phyloP scores from a whole-genome alignment of 305 asterid genomes.

The Fraxinus ornus region DNA sequence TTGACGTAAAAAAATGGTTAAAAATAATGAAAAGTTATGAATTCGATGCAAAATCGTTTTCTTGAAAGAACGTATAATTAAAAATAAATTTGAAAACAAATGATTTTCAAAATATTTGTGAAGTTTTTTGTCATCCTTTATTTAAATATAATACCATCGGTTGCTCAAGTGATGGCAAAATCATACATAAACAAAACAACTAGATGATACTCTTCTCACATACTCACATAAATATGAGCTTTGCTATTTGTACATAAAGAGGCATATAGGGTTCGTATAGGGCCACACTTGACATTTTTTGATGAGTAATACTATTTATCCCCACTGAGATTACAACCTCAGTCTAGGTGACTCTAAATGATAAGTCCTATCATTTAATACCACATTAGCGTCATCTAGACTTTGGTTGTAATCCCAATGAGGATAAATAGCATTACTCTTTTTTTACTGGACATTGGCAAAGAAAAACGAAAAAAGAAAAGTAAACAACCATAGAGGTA shows the following conservation, averaged over 20 bases:
- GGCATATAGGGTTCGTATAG: background rate
- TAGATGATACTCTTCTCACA: background rate
- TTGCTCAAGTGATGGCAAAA: background rate
- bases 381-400: too few species aligned
- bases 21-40: too few species aligned
- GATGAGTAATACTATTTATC: too few species aligned
- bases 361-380: too few species aligned
- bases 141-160: background rate
- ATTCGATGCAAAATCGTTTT: background rate
- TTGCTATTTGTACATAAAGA: background rate
- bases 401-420: too few species aligned
- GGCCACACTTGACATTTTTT: too few species aligned
- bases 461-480: background rate
- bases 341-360: too few species aligned
- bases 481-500: background rate
- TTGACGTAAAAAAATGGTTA: too few species aligned
- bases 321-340: too few species aligned
- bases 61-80: too few species aligned
- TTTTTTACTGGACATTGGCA: background rate
- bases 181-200: background rate
- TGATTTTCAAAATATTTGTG: too few species aligned
- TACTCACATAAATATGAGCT: background rate
- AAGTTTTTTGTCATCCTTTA: background rate
- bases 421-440: too few species aligned
- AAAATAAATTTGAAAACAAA: background rate